Conservation (phyloP, 2,329 filamentous ascomycete genomes). For the Venturia nashicola region DNA sequence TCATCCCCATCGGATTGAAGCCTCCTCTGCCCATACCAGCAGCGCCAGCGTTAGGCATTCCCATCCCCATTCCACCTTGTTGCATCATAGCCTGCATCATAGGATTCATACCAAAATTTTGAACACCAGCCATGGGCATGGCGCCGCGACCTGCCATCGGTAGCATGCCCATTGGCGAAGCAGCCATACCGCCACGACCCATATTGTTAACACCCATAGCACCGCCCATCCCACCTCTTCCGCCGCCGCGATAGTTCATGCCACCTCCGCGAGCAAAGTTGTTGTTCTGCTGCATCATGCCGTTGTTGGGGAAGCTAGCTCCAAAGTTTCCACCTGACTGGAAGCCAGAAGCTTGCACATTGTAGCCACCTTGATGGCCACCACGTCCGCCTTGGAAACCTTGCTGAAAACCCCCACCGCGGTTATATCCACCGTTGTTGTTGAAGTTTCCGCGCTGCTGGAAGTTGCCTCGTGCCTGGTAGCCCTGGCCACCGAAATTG, state of each 20-base stretch:
- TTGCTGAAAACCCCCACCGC: slow-evolving; percentile 17
- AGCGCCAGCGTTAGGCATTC: not conserved
- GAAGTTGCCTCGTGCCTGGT: slow-evolving; percentile 28
- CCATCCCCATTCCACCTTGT: slow-evolving; percentile 3
- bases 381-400: slow-evolving; percentile 11
- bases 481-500: slow-evolving; percentile 20
- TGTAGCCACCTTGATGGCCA: slow-evolving; percentile 3
- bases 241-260: slow-evolving; percentile 15
- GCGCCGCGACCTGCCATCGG: slow-evolving; percentile 21
- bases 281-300: slow-evolving; percentile 14
- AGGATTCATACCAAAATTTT: not conserved
- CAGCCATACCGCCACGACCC: slow-evolving; percentile 27
- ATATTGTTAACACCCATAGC: slow-evolving; percentile 15
- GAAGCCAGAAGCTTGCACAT: slow-evolving; percentile 16
- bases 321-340: slow-evolving; percentile 26
- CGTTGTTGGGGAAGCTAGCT: slow-evolving; percentile 24
- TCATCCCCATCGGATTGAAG: slow-evolving; percentile 2
- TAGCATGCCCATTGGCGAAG: slow-evolving; percentile 32
- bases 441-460: slow-evolving; percentile 23
- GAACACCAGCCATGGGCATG: slow-evolving; percentile 11
- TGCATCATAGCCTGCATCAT: not conserved
- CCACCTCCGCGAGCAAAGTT: slow-evolving; percentile 18
- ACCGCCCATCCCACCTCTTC: slow-evolving; percentile 24
- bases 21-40: not conserved
- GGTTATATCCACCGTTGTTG: slow-evolving; percentile 39